phyloP scores from a whole-genome alignment of 1,139 yeast species.

The Debaryomycetaceae sp. region DNA sequence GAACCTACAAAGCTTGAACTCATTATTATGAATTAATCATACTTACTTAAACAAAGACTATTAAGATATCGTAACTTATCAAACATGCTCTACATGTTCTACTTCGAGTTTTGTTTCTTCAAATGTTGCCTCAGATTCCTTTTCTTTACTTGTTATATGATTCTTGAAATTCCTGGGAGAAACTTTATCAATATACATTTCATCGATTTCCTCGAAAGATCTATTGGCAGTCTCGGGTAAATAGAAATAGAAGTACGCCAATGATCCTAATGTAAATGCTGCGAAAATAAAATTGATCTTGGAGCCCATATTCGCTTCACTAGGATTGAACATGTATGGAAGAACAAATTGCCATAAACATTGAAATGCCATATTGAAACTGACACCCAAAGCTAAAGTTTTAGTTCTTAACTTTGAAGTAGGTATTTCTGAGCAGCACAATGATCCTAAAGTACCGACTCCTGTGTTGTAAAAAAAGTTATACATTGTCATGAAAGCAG shows the following conservation, averaged over 20 bases:
- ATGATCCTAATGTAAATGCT: constrained; percentile 1
- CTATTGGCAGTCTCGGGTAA: constrained; percentile 32
- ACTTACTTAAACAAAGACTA: no score
- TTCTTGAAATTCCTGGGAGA: background rate
- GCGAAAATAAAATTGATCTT: constrained; percentile 3
- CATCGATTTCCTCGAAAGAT: constrained; percentile 29
- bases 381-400: constrained; percentile 9
- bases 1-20: no score
- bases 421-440: no score
- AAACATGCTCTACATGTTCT: no score
- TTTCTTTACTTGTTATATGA: no score
- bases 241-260: constrained; percentile 15
- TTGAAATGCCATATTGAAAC: constrained; percentile 7
- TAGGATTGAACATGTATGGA: constrained; percentile 18
- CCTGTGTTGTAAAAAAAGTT: constrained; percentile 13
- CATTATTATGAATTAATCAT: no score
- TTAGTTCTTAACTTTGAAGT: no score
- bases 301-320: constrained; percentile 14
- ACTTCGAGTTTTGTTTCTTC: no score
- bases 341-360: constrained; percentile 14
- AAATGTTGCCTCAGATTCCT: no score
- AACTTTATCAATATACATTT: background rate
- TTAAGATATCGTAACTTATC: no score
- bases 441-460: no score
- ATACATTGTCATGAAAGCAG: constrained; percentile 11